Percentiles rank a stretch among this genome's conserved stretches.
phyloP scores from a whole-genome alignment of 2,329 filamentous ascomycete species.

The Epichloe typhina region DNA sequence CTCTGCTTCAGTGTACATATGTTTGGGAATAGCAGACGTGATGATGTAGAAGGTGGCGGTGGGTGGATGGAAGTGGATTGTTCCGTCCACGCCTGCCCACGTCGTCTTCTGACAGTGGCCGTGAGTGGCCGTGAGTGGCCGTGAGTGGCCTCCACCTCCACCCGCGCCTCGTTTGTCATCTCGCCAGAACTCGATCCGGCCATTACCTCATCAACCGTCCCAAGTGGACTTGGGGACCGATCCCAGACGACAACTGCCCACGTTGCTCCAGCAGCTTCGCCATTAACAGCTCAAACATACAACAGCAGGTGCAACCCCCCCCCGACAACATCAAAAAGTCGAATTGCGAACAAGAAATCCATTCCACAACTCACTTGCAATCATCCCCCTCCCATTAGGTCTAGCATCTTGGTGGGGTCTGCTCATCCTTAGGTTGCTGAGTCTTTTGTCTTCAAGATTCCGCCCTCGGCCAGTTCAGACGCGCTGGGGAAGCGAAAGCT shows the following conservation, averaged over 20 bases:
- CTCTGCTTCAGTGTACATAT: no score
- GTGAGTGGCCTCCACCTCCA: background rate
- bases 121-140: background rate
- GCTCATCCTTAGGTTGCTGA: conserved; percentile 23
- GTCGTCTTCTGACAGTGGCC: no score
- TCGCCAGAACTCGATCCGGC: background rate
- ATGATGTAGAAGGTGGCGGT: no score
- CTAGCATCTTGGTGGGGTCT: conserved; percentile 14
- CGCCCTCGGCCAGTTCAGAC: conserved; percentile 21
- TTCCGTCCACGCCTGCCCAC: no score
- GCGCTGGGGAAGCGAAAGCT: conserved; percentile 57
- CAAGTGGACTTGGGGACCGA: background rate
- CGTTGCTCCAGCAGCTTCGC: background rate
- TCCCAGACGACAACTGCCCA: background rate
- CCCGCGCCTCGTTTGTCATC: conserved; percentile 5
- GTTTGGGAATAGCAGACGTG: no score
- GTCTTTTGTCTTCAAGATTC: conserved; percentile 22
- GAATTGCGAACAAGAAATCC: background rate
- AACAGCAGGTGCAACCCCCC: background rate
- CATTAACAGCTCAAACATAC: background rate
- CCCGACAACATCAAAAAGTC: background rate
- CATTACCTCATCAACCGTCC: conserved; percentile 6
- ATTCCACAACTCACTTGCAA: background rate
- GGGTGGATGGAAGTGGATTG: no score
- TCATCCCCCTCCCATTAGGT: background rate